These are phyloP conservation scores for Yarrowia alimentaria DNA, from an alignment of 805 yeast genomes.

Conservation along the genomic window DNA sequence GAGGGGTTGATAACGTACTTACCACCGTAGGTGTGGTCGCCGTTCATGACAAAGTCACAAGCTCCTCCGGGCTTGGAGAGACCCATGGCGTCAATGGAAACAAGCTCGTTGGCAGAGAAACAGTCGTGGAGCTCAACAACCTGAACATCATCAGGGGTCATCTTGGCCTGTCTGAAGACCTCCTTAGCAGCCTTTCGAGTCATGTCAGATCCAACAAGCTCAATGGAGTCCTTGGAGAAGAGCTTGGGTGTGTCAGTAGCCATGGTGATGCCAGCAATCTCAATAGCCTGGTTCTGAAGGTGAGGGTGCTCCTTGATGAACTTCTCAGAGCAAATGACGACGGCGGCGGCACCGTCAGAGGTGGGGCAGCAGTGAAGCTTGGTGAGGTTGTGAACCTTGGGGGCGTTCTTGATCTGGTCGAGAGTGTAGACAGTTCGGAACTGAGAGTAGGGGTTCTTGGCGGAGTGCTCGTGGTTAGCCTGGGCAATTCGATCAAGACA, in stretches of 20 bases:
- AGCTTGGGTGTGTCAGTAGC: slow-evolving; percentile 33
- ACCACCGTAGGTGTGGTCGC: slow-evolving; percentile 35
- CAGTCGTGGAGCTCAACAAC: slow-evolving; percentile 37
- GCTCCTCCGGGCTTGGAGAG: slow-evolving; percentile 34
- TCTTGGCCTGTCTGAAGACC: slow-evolving; percentile 30
- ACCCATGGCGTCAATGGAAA: slow-evolving; percentile 34
- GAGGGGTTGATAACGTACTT: slow-evolving; percentile 35
- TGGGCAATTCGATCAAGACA: slow-evolving; percentile 33
- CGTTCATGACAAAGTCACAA: slow-evolving; percentile 32
- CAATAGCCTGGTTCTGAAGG: slow-evolving; percentile 33
- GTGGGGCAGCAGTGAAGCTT: slow-evolving; percentile 37
- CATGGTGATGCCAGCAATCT: slow-evolving; percentile 34
- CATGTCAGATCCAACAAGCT: slow-evolving; percentile 34
- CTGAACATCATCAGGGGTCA: slow-evolving; percentile 33
- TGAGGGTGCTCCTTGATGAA: slow-evolving; percentile 33
- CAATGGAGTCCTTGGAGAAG: slow-evolving; percentile 31
- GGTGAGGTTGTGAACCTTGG: slow-evolving; percentile 32
- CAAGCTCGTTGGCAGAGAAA: slow-evolving; percentile 35
- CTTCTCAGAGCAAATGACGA: slow-evolving; percentile 33
- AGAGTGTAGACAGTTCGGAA: slow-evolving; percentile 34
- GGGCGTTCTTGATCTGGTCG: slow-evolving; percentile 34
- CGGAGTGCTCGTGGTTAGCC: slow-evolving; percentile 35
- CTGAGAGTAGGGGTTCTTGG: slow-evolving; percentile 35
- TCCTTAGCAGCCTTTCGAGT: slow-evolving; percentile 32
- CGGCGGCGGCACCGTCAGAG: slow-evolving; percentile 37